Conservation (phyloP, 257 asterid genomes). For the Przewalskia tangutica region DNA sequence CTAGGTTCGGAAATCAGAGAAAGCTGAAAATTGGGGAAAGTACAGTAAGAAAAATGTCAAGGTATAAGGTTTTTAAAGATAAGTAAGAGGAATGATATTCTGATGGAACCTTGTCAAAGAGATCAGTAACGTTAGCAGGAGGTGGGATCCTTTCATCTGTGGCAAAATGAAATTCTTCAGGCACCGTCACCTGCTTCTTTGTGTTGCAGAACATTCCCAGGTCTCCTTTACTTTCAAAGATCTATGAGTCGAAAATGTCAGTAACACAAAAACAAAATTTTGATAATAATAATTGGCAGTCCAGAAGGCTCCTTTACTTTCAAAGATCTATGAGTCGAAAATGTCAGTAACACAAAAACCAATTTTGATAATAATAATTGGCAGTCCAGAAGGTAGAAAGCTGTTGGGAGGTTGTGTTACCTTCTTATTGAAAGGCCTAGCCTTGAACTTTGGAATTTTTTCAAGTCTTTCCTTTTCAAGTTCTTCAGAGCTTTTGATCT, state of each 20-base stretch:
- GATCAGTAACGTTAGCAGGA: slow-evolving; percentile 51
- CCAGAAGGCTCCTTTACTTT: slow-evolving; percentile 96
- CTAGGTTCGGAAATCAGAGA: slow-evolving; percentile 65
- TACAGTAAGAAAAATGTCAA: not conserved
- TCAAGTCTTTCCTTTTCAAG: slow-evolving; percentile 64
- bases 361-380: not conserved
- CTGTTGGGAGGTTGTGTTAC: slow-evolving; percentile 15
- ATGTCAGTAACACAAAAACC: not conserved
- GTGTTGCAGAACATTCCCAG: slow-evolving; percentile 65
- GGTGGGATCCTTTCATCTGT: slow-evolving; percentile 82
- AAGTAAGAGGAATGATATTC: not conserved
- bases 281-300: no score
- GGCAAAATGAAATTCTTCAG: slow-evolving; percentile 83
- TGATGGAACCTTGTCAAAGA: slow-evolving; percentile 59
- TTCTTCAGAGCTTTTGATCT: slow-evolving; percentile 59
- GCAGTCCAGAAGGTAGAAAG: not conserved
- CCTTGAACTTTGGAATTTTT: slow-evolving; percentile 70
- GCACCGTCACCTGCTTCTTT: slow-evolving; percentile 70
- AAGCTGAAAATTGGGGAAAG: slow-evolving; percentile 36
- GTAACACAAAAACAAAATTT: no score
- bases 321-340: slow-evolving; percentile 50
- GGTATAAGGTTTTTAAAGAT: not conserved
- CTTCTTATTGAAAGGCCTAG: slow-evolving; percentile 86
- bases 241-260: slow-evolving; percentile 26
- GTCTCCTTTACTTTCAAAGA: slow-evolving; percentile 89